Evolutionary conservation across 805 yeast species (phyloP), one percentile per base, ranked within the genome.

Genomic region (Lipomyces chichibuensis): DNA sequence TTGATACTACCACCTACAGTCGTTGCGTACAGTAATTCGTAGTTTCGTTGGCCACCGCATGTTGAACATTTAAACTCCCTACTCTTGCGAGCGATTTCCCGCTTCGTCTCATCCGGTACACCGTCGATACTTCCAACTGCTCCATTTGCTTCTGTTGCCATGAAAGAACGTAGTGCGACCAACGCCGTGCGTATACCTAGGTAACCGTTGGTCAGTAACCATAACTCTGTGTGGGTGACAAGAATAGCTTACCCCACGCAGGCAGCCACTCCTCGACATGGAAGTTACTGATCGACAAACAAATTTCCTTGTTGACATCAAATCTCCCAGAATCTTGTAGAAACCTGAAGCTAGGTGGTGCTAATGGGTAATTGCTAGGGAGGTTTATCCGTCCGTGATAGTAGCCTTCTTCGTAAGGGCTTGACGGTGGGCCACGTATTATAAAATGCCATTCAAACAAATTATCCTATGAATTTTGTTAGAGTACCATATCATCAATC

Each of bases 391-490:
- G 84, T 1, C 98, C 97, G 75, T 92, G 97, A 75, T 90, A 92
- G 76, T 91, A 95, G 0, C 98, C 98, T 27, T 85, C 86, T 64
- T 84, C 89, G 77, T 89, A 94, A 2, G 96, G 96, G 0, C 97
- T 90, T 51, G 87, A 88, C 14, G 95, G 92, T 3, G 98, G 97
- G 0, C 98, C 98, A 0, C 92, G 88, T 61, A 94, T 89, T 39
- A 93, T 84, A 76, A 91, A 94, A 77, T 92, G 97, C 97, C 98
- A 93, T 76, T 67, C 70, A 37, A 67, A 63, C 25, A 67, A 32
- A 58, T 67, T 65, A 57, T 67, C 69, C 66, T 65, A 23, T 25
- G 59, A 11, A 20, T 9, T 43, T 17, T 13, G 3, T n/a, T 17
- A 14, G n/a, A 33, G 27, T 29, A 33, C 27, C 13, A 25, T n/a